These are phyloP conservation scores for Hypoxylon rubiginosum DNA, from an alignment of 2,329 filamentous ascomycete species.

Conservation along the genomic window DNA sequence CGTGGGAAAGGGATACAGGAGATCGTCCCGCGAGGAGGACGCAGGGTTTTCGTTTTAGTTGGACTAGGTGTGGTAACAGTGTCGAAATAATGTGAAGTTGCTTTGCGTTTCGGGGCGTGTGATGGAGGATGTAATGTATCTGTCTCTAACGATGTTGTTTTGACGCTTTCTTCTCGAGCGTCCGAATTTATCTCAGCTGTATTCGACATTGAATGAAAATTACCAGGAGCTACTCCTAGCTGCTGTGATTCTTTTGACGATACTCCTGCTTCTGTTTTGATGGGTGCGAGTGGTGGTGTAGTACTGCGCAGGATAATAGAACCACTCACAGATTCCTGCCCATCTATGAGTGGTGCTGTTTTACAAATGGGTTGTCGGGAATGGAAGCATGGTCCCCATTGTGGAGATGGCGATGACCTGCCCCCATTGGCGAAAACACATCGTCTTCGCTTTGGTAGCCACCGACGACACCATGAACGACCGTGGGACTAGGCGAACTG, in stretches of 20 bases:
- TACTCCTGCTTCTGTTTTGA: constrained; percentile 5
- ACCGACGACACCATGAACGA: constrained; percentile 1
- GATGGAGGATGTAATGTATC: neutral
- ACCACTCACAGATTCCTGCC: constrained; percentile 44
- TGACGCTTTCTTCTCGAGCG: no score
- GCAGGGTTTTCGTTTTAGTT: constrained; percentile 46
- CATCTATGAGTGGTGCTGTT: constrained; percentile 41
- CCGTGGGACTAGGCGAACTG: neutral
- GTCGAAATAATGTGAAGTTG: constrained; percentile 55
- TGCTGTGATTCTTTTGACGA: constrained; percentile 3
- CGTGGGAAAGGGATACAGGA: constrained; percentile 76
- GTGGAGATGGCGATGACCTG: no score
- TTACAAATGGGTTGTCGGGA: constrained; percentile 23
- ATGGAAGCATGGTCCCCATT: no score
- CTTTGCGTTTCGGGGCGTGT: constrained; percentile 39
- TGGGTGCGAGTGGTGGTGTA: neutral
- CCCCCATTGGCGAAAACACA: neutral
- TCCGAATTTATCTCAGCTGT: neutral
- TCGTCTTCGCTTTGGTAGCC: constrained; percentile 15
- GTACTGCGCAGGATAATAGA: constrained; percentile 18
- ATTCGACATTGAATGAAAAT: neutral
- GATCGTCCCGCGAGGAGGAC: constrained; percentile 60
- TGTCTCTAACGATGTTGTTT: neutral
- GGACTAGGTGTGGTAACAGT: constrained; percentile 14
- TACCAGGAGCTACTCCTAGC: constrained; percentile 4